phyloP scores from a whole-genome alignment of 345 rosid species.

The Leavenworthia alabamica region DNA sequence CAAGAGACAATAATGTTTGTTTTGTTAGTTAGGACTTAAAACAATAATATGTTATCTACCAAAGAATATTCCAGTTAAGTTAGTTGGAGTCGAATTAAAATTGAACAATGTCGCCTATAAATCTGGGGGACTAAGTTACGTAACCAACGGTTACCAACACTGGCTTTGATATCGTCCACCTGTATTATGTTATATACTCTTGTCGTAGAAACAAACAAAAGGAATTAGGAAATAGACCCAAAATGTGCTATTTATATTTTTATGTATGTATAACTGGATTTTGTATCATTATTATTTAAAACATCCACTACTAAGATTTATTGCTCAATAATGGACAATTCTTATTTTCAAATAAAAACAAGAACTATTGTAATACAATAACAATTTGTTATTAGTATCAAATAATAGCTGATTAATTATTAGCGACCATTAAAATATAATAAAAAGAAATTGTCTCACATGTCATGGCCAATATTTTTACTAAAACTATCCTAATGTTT shows the following conservation, averaged over 20 bases:
- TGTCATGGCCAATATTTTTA: constrained; percentile 7
- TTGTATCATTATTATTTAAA: not conserved
- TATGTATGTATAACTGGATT: not conserved
- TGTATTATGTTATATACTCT: constrained; percentile 5
- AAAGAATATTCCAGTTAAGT: constrained; percentile 35
- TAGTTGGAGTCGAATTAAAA: constrained; percentile 29
- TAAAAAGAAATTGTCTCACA: constrained; percentile 20
- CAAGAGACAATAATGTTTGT: not conserved
- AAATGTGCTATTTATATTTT: not conserved
- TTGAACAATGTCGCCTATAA: constrained; percentile 10
- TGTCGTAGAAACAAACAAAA: not conserved
- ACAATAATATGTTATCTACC: constrained; percentile 4
- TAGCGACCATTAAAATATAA: constrained; percentile 10
- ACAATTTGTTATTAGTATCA: not conserved
- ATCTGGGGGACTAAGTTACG: constrained; percentile 14
- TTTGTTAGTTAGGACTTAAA: not conserved
- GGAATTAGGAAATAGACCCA: not conserved
- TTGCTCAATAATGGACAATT: constrained; percentile 18
- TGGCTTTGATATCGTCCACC: constrained; percentile 13
- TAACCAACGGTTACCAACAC: constrained; percentile 32
- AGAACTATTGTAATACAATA: not conserved
- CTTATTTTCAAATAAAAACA: constrained; percentile 3
- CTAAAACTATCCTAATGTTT: no score
- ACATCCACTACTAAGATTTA: constrained; percentile 17
- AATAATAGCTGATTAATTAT: constrained; percentile 22